These are phyloP conservation scores for Salix viminalis DNA, from an alignment of 345 rosid species.

Conservation along the genomic window DNA sequence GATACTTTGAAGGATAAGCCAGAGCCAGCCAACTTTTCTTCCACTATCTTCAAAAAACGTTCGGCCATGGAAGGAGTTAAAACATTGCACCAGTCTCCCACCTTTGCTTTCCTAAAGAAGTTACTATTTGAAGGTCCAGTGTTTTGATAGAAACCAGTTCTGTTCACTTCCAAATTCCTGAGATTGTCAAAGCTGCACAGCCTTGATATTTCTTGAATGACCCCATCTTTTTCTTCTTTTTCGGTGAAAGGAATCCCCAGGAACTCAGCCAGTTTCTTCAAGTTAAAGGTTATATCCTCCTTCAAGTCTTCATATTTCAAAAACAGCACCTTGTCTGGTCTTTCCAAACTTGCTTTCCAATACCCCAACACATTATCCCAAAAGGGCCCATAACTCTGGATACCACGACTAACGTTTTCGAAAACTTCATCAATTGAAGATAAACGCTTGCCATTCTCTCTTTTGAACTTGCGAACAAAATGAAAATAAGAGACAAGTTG, in stretches of 20 bases:
- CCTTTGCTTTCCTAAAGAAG: constrained; percentile 16
- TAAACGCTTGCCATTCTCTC: not conserved
- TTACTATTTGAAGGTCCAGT: not conserved
- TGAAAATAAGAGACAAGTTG: not conserved
- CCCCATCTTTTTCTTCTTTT: constrained; percentile 11
- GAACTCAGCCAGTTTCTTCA: constrained; percentile 21
- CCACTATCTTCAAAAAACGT: no score
- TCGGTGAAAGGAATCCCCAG: constrained; percentile 8
- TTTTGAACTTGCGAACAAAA: constrained; percentile 14
- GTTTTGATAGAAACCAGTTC: not conserved
- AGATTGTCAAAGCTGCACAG: constrained; percentile 20
- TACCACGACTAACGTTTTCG: constrained; percentile 21
- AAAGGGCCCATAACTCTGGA: constrained; percentile 32
- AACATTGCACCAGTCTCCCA: constrained; percentile 18
- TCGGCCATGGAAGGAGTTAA: not conserved
- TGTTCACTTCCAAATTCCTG: constrained; percentile 7
- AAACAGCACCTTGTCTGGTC: constrained; percentile 24
- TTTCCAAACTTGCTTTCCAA: constrained; percentile 28
- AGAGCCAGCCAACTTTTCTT: not conserved
- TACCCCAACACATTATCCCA: constrained; percentile 34
- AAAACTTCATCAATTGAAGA: constrained; percentile 32
- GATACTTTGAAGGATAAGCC: not conserved
- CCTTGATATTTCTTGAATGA: constrained; percentile 3
- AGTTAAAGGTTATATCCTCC: constrained; percentile 6
- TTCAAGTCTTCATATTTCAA: constrained; percentile 39